Evolutionary conservation across 495 filamentous ascomycete species (phyloP), one percentile per base, ranked within the genome.

Genomic region (Lineolata rhizophorae): DNA sequence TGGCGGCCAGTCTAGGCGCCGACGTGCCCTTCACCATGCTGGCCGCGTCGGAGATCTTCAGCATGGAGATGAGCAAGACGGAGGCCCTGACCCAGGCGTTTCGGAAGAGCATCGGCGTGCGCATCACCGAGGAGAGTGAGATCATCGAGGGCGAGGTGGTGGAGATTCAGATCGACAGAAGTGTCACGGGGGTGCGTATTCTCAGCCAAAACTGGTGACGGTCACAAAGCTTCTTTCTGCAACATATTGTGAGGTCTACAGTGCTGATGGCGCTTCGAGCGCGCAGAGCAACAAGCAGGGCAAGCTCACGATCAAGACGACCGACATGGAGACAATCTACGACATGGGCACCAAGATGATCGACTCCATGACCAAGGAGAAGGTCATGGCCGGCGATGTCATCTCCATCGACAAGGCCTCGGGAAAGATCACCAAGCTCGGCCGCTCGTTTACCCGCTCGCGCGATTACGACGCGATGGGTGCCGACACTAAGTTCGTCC

Each of bases 301-400:
- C 42, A 99, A 95, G 54, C 76, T 99, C 40, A 99, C 87, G 5
- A 93, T 99, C 55, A 99, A 95, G 54, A 99, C 87, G 13, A 93
- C 85, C 42, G 90, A 99, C 48, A 99, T 99, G 87, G 87, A 99
- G 55, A 92, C 87, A 13, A 80, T 95, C 43, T 97, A 94, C 62
- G 87, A 97, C 42, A 87, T 97, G 80, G 87, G 87, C 25, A 83
- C 74, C 33, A 94, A 95, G 56, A 94, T 95, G 90, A 94, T 99
- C 40, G 90, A 99, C 44, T 76, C 82, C 25, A 92, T 99, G 76
- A 91, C 80, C 36, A 94, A 94, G 54, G 87, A 99, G 59, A 82
- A 85, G 34, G 80, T 99, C 27, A 91, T 93, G 68, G 90, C 90
- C 4, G 87, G 87, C 37, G 87, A 99, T 53, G 76, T 99, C 35